These are phyloP conservation scores for Pythium chondricola DNA, from an alignment of 352 stramenopile species.

Conservation along the genomic window DNA sequence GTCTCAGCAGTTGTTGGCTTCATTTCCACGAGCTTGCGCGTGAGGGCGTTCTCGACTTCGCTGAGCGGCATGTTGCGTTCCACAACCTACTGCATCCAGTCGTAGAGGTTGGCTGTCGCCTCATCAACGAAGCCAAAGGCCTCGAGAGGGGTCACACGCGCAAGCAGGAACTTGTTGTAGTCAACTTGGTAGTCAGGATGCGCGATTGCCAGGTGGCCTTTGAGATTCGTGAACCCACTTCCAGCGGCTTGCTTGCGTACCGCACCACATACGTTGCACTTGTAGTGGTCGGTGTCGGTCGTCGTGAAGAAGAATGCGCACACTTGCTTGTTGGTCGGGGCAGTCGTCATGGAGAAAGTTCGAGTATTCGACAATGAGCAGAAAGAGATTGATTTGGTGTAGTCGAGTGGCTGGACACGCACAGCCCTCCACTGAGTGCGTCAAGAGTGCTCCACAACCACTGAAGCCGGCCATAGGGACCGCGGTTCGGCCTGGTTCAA, in stretches of 20 bases:
- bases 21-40: neutral
- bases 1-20: neutral
- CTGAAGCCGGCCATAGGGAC: no score
- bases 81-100: conserved; percentile 12
- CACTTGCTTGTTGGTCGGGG: neutral
- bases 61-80: conserved; percentile 8
- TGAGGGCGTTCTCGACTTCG: conserved; percentile 9
- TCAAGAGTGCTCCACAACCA: no score
- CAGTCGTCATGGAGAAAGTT: no score
- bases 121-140: conserved; percentile 12
- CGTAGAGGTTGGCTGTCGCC: conserved; percentile 4
- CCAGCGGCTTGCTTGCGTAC: neutral
- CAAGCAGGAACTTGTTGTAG: neutral
- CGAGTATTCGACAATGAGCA: no score
- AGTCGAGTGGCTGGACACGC: no score
- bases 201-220: conserved; percentile 2
- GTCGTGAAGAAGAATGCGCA: neutral
- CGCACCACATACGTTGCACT: neutral
- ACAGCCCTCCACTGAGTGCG: no score
- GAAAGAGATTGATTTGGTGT: no score
- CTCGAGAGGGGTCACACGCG: neutral
- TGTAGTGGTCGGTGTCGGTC: neutral
- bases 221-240: conserved; percentile 2
- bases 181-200: conserved; percentile 4
- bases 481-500: no score